These are phyloP conservation scores for Ramularia collo-cygni DNA, from an alignment of 2,329 filamentous ascomycete species.

Conservation along the genomic window DNA sequence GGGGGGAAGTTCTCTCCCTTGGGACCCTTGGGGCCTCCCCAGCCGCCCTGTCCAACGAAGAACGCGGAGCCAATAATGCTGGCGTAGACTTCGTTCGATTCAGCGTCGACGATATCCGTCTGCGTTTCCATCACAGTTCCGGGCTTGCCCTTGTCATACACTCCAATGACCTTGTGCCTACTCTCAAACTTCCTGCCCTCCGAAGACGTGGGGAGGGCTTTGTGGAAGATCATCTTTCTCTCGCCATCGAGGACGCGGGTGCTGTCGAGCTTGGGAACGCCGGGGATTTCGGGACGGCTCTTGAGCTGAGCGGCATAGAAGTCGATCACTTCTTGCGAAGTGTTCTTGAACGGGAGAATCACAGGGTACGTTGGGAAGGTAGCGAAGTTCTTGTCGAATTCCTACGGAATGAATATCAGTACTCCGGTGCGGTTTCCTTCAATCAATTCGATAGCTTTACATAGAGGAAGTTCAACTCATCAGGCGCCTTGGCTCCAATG, in stretches of 20 bases:
- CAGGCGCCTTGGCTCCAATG: conserved; percentile 67
- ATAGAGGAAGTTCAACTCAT: conserved; percentile 90
- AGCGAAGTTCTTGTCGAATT: conserved; percentile 77
- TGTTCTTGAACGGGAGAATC: conserved; percentile 76
- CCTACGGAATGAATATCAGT: conserved; percentile 49
- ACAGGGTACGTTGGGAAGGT: conserved; percentile 86
- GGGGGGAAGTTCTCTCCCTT: conserved; percentile 72
- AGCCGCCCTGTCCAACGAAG: conserved; percentile 72
- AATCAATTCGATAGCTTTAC: too few relatives aligned
- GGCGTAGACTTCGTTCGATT: conserved; percentile 62
- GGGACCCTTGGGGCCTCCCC: conserved; percentile 84
- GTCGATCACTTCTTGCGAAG: conserved; percentile 59
- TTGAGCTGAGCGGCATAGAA: conserved; percentile 63
- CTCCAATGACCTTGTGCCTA: conserved; percentile 69
- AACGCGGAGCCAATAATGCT: conserved; percentile 65
- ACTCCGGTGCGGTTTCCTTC: too few relatives aligned
- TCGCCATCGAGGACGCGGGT: conserved; percentile 75
- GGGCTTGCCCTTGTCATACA: conserved; percentile 79
- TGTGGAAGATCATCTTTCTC: conserved; percentile 63
- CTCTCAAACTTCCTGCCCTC: conserved; percentile 68
- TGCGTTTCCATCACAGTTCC: conserved; percentile 71
- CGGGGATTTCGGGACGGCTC: conserved; percentile 53
- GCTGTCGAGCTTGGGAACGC: conserved; percentile 68
- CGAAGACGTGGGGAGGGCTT: conserved; percentile 65
- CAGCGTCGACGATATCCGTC: conserved; percentile 65